A percentile compares a stretch with the other conserved stretches of the same genome.
These are phyloP conservation scores for Hypoxylon trugodes DNA, from an alignment of 495 filamentous ascomycete species.

Conservation along the genomic window DNA sequence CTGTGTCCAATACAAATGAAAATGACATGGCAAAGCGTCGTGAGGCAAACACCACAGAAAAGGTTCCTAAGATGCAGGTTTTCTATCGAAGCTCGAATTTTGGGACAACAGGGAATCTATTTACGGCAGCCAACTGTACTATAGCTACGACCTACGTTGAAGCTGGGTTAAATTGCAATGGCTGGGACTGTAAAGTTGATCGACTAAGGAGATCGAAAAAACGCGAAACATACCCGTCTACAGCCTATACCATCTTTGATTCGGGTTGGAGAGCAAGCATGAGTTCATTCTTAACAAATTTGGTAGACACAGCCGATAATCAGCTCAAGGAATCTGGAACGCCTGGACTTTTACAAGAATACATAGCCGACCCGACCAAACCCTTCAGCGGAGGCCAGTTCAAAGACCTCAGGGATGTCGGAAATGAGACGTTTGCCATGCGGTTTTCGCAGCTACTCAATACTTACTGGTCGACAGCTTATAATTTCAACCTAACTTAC, in stretches of 20 bases:
- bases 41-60: neutral
- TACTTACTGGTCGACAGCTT: neutral
- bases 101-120: neutral
- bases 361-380: neutral
- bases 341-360: slow-evolving; percentile 1
- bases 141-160: neutral
- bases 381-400: neutral
- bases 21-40: neutral
- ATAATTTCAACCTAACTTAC: slow-evolving; percentile 7
- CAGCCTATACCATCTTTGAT: slow-evolving; percentile 1
- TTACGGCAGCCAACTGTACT: neutral
- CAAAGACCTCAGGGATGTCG: neutral
- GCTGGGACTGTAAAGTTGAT: slow-evolving; percentile 3
- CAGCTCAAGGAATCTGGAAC: neutral
- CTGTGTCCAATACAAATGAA: neutral
- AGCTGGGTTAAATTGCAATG: neutral
- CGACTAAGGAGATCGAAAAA: slow-evolving; percentile 3
- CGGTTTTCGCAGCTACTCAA: slow-evolving; percentile 9
- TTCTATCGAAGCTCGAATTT: neutral
- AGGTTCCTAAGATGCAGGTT: neutral
- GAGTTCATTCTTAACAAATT: neutral
- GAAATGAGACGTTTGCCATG: neutral
- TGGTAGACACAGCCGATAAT: neutral
- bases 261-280: neutral
- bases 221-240: neutral